These are phyloP conservation scores for Luvunga scandens DNA, from an alignment of 345 rosid species.

Conservation along the genomic window DNA sequence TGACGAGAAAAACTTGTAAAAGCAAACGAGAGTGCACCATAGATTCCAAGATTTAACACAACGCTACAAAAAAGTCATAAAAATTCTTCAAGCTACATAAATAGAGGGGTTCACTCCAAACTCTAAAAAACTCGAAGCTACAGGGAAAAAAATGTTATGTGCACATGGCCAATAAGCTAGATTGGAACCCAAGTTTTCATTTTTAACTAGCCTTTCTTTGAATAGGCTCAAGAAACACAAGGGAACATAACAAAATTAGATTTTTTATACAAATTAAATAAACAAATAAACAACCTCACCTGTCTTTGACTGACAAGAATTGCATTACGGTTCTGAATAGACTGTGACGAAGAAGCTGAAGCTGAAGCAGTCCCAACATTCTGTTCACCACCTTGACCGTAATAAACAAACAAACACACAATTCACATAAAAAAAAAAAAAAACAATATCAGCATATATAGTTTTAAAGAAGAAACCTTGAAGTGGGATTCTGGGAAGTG, in stretches of 20 bases:
- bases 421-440: slow-evolving; percentile 1
- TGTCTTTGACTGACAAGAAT: slow-evolving; percentile 90
- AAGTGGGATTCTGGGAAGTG: slow-evolving; percentile 19
- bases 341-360: slow-evolving; percentile 19
- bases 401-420: not conserved
- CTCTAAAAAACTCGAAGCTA: not conserved
- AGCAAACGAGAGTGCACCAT: not conserved
- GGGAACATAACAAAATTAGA: not conserved
- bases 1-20: not conserved
- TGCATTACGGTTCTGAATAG: slow-evolving; percentile 53
- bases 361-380: slow-evolving; percentile 32
- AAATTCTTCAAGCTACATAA: not conserved
- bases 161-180: not conserved
- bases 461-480: slow-evolving; percentile 31
- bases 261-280: not conserved
- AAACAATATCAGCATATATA: not conserved
- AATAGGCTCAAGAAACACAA: not conserved
- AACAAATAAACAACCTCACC: slow-evolving; percentile 33
- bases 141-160: not conserved
- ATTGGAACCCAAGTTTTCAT: not conserved
- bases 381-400: slow-evolving; percentile 32
- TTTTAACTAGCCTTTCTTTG: not conserved
- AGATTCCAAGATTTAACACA: not conserved
- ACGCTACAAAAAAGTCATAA: too few relatives aligned
- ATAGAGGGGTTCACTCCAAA: not conserved